Conservation (phyloP, 2,329 filamentous ascomycete species). For the Emergomyces pasteurianus region DNA sequence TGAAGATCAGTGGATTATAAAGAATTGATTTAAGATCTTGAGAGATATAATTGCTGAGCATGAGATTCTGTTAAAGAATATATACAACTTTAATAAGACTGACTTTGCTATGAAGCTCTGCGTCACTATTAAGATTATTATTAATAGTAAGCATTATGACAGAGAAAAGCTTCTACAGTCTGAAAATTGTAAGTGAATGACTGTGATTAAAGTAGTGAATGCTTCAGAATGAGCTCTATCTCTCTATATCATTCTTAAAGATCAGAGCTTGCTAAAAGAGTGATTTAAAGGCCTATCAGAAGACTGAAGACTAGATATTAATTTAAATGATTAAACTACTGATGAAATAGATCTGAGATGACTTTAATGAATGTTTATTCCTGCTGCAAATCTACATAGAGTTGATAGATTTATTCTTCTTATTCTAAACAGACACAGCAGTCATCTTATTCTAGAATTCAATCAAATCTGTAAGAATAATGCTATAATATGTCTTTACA, state of each 20-base stretch:
- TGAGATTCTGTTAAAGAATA: too few relatives aligned
- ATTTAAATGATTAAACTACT: neutral
- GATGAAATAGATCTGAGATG: neutral
- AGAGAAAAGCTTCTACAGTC: slow-evolving; percentile 7
- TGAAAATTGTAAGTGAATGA: slow-evolving; percentile 11
- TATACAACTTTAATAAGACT: neutral
- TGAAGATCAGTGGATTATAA: too few relatives aligned
- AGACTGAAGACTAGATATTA: neutral
- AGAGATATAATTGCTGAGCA: too few relatives aligned
- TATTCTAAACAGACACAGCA: neutral
- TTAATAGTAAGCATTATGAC: neutral
- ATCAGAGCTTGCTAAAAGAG: neutral
- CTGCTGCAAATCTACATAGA: neutral
- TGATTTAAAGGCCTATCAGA: neutral
- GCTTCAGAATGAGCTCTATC: too few relatives aligned
- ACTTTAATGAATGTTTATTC: neutral
- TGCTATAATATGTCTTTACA: too few relatives aligned
- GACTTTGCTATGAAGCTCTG: neutral
- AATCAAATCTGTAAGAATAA: too few relatives aligned
- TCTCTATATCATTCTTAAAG: too few relatives aligned
- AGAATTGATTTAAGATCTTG: too few relatives aligned
- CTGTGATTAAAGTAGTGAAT: neutral
- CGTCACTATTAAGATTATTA: neutral
- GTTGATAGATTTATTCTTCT: neutral
- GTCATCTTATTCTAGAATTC: too few relatives aligned